Evolutionary conservation across 2,329 filamentous ascomycete species (phyloP), one percentile per base, ranked within the genome.

Genomic region (Pyrenophora seminiperda): DNA sequence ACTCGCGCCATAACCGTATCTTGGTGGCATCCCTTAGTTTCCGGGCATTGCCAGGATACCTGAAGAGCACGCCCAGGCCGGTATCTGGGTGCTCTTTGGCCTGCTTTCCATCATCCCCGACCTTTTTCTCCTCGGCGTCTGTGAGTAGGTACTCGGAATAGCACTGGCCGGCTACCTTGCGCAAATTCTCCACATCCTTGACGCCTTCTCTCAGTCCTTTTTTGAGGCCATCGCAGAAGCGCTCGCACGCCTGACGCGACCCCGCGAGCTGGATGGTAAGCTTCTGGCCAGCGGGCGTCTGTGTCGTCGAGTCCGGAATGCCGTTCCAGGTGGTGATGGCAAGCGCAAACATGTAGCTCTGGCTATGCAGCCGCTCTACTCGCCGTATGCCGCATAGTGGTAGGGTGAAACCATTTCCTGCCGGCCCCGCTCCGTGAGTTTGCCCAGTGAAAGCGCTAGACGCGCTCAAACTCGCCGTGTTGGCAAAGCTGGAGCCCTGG

Each of bases 1-100:
- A 99, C 75, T 99, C 94, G 50, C 90, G 91, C 94, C 94, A 99
- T 32, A 99, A 77, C 37, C 94, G 83, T 89, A 99, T 97, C 79
- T 99, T 99, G 68, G 93, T 96, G 49, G 91, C 83, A 72, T 99
- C 94, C 61, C 94, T 84, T 52, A 97, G 81, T 75, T 97, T 97
- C 69, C 92, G 90, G 30, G 92, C 84, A 76, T 99, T 95, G 48
- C 94, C 94, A 1, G 94, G 94, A 68, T 99, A 99, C 66, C 88
- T 86, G 74, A 97, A 99, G 11, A 95, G 75, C 83, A 95, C 90
- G 29, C 94, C 94, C 29, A 99, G 78, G 1, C 94, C 94, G 17
- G 92, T 94, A 74, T 99, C 93, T n/a, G 94, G 93, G 11, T 88
- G 84, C 45, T 82, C 81, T 55, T 54, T 67, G 42, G 86, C 84